phyloP scores from a whole-genome alignment of 1,284 basidiomycete species.

The Pseudozyma pruni region DNA sequence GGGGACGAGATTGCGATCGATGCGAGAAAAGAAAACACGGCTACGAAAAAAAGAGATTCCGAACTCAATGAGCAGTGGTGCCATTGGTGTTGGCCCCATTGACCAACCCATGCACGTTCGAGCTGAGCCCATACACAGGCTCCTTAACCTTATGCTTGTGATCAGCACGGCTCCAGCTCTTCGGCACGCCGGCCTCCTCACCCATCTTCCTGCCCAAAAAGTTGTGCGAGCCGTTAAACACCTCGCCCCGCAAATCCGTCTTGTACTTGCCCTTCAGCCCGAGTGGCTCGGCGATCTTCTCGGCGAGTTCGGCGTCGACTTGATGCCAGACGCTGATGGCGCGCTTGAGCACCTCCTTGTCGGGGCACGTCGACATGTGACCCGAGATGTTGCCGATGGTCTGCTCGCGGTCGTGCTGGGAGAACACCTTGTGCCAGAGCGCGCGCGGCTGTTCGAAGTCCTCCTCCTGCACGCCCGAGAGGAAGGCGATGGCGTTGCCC shows the following conservation, averaged over 20 bases:
- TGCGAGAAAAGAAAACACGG: too few species aligned
- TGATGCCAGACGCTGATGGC: slow-evolving; percentile 53
- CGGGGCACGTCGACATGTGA: slow-evolving; percentile 49
- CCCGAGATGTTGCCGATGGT: slow-evolving; percentile 45
- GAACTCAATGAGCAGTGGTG: slow-evolving; percentile 4
- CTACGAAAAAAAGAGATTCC: background rate
- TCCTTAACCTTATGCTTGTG: slow-evolving; percentile 14
- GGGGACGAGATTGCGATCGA: too few species aligned
- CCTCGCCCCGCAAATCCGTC: slow-evolving; percentile 31
- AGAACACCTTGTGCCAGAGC: slow-evolving; percentile 82
- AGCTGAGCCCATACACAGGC: slow-evolving; percentile 25
- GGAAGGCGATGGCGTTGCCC: slow-evolving; percentile 72
- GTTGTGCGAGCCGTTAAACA: slow-evolving; percentile 57
- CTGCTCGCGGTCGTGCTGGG: slow-evolving; percentile 69
- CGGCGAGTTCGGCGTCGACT: slow-evolving; percentile 46
- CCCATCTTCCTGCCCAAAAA: slow-evolving; percentile 36
- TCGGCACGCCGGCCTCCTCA: slow-evolving; percentile 3
- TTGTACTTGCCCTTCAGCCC: slow-evolving; percentile 45
- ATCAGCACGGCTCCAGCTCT: slow-evolving; percentile 13
- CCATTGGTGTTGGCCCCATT: slow-evolving; percentile 18
- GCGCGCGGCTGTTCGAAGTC: slow-evolving; percentile 91
- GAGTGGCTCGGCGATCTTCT: slow-evolving; percentile 47
- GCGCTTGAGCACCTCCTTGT: slow-evolving; percentile 31
- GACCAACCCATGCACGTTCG: slow-evolving; percentile 14
- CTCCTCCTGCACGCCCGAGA: slow-evolving; percentile 74